Conservation (phyloP, 2,329 filamentous ascomycete genomes). For the Zymoseptoria crescenta region DNA sequence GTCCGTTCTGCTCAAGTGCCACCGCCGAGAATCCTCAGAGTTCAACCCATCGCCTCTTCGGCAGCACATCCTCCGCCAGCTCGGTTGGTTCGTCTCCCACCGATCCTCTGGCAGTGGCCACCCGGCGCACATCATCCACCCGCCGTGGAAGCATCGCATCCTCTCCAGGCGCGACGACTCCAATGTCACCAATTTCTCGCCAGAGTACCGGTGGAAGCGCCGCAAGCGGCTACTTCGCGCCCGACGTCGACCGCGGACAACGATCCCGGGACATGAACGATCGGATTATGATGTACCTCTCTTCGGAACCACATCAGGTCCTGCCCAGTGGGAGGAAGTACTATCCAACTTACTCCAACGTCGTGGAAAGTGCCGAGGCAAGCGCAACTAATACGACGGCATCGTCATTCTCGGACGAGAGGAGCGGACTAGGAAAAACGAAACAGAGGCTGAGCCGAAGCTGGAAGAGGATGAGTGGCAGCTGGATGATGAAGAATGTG, state of each 20-base stretch:
- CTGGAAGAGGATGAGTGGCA: constrained; percentile 14
- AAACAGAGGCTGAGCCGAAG: constrained; percentile 7
- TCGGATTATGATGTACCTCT: constrained; percentile 28
- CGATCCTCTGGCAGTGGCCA: constrained; percentile 10
- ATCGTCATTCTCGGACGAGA: not conserved
- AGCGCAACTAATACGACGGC: constrained; percentile 2
- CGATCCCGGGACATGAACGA: constrained; percentile 29
- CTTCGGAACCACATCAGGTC: constrained; percentile 25
- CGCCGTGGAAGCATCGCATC: not conserved
- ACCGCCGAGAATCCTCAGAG: constrained; percentile 28
- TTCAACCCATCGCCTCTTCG: constrained; percentile 43
- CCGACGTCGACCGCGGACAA: constrained; percentile 23
- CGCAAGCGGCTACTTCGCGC: constrained; percentile 5
- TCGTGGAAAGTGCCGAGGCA: constrained; percentile 12
- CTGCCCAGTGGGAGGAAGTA: constrained; percentile 27
- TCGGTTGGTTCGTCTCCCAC: constrained; percentile 21
- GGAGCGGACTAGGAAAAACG: constrained; percentile 3
- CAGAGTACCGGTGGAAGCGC: constrained; percentile 10
- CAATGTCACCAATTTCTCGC: not conserved
- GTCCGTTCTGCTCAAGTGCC: constrained; percentile 37
- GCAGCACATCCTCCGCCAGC: constrained; percentile 36
- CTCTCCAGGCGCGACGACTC: not conserved
- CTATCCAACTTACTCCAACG: constrained; percentile 23
- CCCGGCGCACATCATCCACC: not conserved
- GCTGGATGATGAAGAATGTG: constrained; percentile 1